A percentile compares a stretch with the other conserved stretches of the same genome.
These are phyloP conservation scores for Sclerotinia spermophila DNA, from an alignment of 2,329 filamentous ascomycete genomes.

Conservation along the genomic window DNA sequence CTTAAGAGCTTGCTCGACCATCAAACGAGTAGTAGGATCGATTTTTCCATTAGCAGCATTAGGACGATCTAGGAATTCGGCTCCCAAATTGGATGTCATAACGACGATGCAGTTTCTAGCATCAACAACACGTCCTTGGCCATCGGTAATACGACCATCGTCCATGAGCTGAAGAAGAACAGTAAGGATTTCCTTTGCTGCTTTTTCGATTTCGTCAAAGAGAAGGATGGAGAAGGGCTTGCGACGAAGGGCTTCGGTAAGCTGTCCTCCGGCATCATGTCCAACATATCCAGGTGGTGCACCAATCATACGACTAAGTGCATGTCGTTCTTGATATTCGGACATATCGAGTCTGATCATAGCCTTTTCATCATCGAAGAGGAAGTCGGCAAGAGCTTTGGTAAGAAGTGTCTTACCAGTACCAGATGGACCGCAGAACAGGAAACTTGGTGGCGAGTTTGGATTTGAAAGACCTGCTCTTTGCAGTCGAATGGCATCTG, in stretches of 20 bases:
- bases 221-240: constrained; percentile 96
- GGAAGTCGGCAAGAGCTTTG: constrained; percentile 94
- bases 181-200: constrained; percentile 93
- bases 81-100: constrained; percentile 97
- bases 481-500: constrained; percentile 93
- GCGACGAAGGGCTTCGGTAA: constrained; percentile 89
- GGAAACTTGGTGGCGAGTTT: constrained; percentile 94
- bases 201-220: constrained; percentile 98
- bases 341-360: constrained; percentile 99
- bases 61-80: constrained; percentile 83
- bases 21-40: constrained; percentile 76
- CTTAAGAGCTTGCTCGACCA: constrained; percentile 86
- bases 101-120: constrained; percentile 98
- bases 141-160: constrained; percentile 96
- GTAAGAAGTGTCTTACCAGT: constrained; percentile 97
- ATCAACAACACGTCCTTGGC: constrained; percentile 91
- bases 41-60: constrained; percentile 77
- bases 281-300: constrained; percentile 96
- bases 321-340: constrained; percentile 96
- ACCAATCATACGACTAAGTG: constrained; percentile 95
- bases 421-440: constrained; percentile 97
- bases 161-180: constrained; percentile 99
- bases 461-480: constrained; percentile 92
- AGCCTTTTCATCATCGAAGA: constrained; percentile 93
- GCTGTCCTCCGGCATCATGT: constrained; percentile 90